Percentiles rank a stretch among this genome's conserved stretches.
Conservation (phyloP, 2,329 filamentous ascomycete species). For the Calonectria pseudoturangicola region DNA sequence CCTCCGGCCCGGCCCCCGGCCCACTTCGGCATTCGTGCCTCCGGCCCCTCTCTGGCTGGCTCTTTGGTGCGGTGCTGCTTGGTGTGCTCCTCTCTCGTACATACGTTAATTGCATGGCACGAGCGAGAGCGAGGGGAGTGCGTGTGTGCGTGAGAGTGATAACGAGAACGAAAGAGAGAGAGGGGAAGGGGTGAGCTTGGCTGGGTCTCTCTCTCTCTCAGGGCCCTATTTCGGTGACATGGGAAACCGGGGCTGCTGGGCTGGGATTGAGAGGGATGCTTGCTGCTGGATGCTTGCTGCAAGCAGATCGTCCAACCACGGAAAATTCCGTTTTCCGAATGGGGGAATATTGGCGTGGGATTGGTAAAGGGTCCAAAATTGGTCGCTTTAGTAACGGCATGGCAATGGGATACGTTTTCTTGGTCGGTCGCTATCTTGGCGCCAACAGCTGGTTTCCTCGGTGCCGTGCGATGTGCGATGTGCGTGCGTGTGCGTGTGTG, state of each 20-base stretch:
- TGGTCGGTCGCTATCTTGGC: no score
- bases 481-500: no score
- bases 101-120: no score
- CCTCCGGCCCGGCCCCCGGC: conserved; percentile 45
- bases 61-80: no score
- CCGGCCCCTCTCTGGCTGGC: conserved; percentile 15
- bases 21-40: conserved; percentile 27
- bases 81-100: background rate
- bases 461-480: no score
- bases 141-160: no score
- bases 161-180: no score
- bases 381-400: background rate
- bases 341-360: conserved; percentile 4
- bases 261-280: no score
- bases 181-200: background rate
- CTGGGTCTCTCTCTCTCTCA: background rate
- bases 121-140: no score
- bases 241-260: background rate
- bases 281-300: background rate
- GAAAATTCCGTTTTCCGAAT: conserved; percentile 10
- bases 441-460: no score
- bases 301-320: background rate
- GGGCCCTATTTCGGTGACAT: conserved; percentile 4
- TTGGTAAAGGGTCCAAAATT: background rate
- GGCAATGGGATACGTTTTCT: no score